Percentiles rank a stretch among this genome's conserved stretches.
Evolutionary conservation across 176 grass and related monocot genomes (phyloP).

Genomic region (Cenchrus fungigraminus): DNA sequence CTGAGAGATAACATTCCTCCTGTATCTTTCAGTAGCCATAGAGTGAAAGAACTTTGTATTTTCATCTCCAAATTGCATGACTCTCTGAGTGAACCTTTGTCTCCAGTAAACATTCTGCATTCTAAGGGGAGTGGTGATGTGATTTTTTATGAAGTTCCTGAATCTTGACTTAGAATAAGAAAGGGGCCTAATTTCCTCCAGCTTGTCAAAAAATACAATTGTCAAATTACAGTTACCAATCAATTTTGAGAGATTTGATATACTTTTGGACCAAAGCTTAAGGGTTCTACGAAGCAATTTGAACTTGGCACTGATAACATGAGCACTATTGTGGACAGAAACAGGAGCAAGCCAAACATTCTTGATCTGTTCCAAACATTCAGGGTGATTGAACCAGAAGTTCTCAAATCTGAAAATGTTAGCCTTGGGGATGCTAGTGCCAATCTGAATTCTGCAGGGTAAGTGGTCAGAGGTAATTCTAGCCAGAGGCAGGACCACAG

Average conservation of each 20-base stretch:
- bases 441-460: background rate
- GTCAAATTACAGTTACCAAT: background rate
- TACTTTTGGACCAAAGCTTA: accelerated
- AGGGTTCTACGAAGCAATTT: background rate
- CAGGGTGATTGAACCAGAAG: background rate
- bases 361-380: accelerated
- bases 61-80: no score
- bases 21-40: no score
- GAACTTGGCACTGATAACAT: accelerated
- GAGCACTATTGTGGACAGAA: background rate
- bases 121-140: no score
- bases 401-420: no score
- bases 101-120: no score
- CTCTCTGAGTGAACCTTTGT: no score
- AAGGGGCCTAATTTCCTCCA: background rate
- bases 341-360: accelerated
- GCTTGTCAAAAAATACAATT: background rate
- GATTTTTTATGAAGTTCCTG: no score
- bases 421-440: no score
- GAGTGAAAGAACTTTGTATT: no score
- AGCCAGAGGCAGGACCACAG: background rate
- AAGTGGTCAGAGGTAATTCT: background rate
- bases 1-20: no score
- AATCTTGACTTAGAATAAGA: no score
- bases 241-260: background rate